Evolutionary conservation across 352 stramenopile species (phyloP).

Genomic region (Pythium vanterpoolii): DNA sequence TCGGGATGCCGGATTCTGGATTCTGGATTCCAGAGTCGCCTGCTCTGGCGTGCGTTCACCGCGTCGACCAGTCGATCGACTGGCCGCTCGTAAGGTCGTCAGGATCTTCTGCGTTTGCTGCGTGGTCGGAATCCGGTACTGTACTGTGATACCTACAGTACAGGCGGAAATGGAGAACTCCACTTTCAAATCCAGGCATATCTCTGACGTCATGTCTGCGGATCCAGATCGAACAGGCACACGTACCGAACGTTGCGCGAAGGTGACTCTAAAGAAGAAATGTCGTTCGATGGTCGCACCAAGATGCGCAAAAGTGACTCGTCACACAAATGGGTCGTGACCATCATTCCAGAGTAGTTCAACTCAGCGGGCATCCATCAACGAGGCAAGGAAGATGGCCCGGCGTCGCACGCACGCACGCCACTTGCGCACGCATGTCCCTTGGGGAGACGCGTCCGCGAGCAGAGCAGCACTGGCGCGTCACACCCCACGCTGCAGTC

Average conservation of each 20-base stretch:
- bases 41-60: not conserved
- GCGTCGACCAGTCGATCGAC: not conserved
- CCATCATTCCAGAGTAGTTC: not conserved
- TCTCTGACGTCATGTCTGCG: conserved; percentile 4
- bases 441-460: not conserved
- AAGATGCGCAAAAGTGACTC: too few species aligned
- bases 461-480: not conserved
- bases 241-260: conserved; percentile 3
- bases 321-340: not conserved
- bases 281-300: not conserved
- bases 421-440: conserved; percentile 1
- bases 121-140: not conserved
- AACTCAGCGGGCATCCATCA: conserved; percentile 1
- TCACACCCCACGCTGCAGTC: not conserved
- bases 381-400: not conserved
- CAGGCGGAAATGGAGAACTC: not conserved
- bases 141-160: not conserved
- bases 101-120: too few species aligned
- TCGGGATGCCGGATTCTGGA: not conserved
- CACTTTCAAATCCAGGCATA: too few species aligned
- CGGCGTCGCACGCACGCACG: conserved; percentile 1
- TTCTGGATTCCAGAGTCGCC: not conserved
- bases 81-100: too few species aligned
- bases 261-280: not conserved
- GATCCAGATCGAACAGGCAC: not conserved